Conservation (phyloP, 1,139 yeast genomes). For the Geotrichum australiense region DNA sequence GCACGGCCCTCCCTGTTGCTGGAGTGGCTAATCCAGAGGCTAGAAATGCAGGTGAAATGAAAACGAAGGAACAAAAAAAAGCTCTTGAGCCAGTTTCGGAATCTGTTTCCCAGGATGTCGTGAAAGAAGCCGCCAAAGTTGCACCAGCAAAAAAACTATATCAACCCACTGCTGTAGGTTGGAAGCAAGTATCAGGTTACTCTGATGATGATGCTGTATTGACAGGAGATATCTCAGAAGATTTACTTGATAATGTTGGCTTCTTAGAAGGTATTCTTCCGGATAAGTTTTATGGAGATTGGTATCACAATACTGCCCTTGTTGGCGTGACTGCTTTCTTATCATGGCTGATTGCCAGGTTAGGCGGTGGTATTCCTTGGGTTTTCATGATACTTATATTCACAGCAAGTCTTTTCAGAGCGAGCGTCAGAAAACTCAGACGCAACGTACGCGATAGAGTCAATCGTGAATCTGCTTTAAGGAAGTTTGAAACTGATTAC, state of each 20-base stretch:
- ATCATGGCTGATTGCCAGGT: slow-evolving; percentile 75
- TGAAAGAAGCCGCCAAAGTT: slow-evolving; percentile 4
- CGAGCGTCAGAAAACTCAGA: slow-evolving; percentile 77
- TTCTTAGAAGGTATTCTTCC: slow-evolving; percentile 66
- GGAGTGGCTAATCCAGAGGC: slow-evolving; percentile 25
- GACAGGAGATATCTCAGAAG: slow-evolving; percentile 53
- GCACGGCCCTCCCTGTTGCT: slow-evolving; percentile 30
- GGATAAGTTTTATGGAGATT: slow-evolving; percentile 74
- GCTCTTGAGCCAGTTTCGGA: slow-evolving; percentile 12
- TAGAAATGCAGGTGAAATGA: slow-evolving; percentile 21
- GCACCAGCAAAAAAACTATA: slow-evolving; percentile 3
- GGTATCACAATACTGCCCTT: slow-evolving; percentile 84
- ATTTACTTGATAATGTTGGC: slow-evolving; percentile 60
- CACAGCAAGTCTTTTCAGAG: slow-evolving; percentile 64
- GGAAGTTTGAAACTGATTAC: slow-evolving; percentile 74
- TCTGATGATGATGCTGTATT: slow-evolving; percentile 60
- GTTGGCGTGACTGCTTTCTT: slow-evolving; percentile 57
- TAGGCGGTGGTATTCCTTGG: slow-evolving; percentile 72
- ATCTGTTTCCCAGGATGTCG: slow-evolving; percentile 12
- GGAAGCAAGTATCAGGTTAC: slow-evolving; percentile 93
- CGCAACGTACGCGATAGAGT: slow-evolving; percentile 66
- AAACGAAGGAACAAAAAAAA: neutral
- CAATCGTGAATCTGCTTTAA: slow-evolving; percentile 76
- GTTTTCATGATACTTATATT: slow-evolving; percentile 61
- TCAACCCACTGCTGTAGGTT: slow-evolving; percentile 46